Evolutionary conservation across 768 basidiomycete species (phyloP).

Genomic region (Xerocomellus amylosporus): DNA sequence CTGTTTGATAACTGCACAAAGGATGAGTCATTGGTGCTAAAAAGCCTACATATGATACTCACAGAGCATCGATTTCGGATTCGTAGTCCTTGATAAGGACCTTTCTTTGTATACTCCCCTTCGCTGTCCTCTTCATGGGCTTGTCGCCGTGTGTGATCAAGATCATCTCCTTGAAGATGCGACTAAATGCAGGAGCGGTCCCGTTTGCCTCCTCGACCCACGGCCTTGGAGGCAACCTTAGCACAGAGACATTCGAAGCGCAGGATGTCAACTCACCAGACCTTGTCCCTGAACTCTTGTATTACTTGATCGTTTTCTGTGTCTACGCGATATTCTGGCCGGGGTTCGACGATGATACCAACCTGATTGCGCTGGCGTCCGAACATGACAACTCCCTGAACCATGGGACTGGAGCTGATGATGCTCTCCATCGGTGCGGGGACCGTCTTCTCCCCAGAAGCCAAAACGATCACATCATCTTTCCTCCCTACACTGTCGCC

Average conservation of each 20-base stretch:
- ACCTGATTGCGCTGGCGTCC: slow-evolving; percentile 32
- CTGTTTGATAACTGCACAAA: slow-evolving; percentile 4
- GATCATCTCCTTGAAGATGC: slow-evolving; percentile 55
- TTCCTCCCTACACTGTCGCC: slow-evolving; percentile 32
- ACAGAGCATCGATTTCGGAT: slow-evolving; percentile 25
- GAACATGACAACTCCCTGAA: slow-evolving; percentile 33
- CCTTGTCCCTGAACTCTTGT: slow-evolving; percentile 12
- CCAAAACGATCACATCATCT: slow-evolving; percentile 35
- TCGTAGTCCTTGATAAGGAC: slow-evolving; percentile 21
- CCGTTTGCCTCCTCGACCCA: slow-evolving; percentile 45
- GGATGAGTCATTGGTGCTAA: neutral
- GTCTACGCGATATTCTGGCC: slow-evolving; percentile 11
- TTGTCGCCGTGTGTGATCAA: slow-evolving; percentile 40
- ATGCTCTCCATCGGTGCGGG: slow-evolving; percentile 28
- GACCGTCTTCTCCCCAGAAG: slow-evolving; percentile 22
- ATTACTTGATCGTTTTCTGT: neutral
- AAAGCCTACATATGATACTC: neutral
- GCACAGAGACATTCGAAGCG: too few relatives aligned
- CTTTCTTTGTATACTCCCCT: slow-evolving; percentile 25
- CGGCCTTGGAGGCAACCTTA: neutral
- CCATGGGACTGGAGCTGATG: slow-evolving; percentile 20
- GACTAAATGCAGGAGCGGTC: slow-evolving; percentile 40
- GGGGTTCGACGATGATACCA: slow-evolving; percentile 35
- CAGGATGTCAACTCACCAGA: slow-evolving; percentile 1
- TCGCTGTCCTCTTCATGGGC: slow-evolving; percentile 40